A percentile compares a stretch with the other conserved stretches of the same genome.
These are phyloP conservation scores for Saksenaea vasiformis DNA, from an alignment of 371 early-diverging fungal genomes.

Conservation along the genomic window DNA sequence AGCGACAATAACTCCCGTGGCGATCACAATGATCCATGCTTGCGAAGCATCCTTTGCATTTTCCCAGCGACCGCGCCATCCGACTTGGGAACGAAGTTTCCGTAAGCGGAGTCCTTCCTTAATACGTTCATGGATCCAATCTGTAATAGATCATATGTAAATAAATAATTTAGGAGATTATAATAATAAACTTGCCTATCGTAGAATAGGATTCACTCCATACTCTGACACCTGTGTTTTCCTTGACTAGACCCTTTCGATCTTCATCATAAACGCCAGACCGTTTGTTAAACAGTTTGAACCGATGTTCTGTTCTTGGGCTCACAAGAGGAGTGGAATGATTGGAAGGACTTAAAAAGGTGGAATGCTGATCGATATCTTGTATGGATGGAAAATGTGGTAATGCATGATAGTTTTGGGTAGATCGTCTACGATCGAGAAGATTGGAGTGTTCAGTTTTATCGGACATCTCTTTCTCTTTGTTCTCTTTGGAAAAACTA, in stretches of 20 bases:
- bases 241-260: conserved; percentile 55
- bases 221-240: conserved; percentile 62
- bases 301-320: conserved; percentile 13
- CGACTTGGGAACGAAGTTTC: conserved; percentile 56
- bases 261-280: conserved; percentile 55
- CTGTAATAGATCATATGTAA: conserved; percentile 42
- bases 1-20: conserved; percentile 66
- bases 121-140: conserved; percentile 92
- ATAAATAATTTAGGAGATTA: conserved; percentile 1
- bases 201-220: conserved; percentile 69
- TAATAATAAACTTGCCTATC: conserved; percentile 68
- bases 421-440: conserved; percentile 28
- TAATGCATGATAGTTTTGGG: conserved; percentile 18
- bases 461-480: neutral
- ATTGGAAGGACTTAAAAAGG: conserved; percentile 19
- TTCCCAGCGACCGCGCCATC: conserved; percentile 58
- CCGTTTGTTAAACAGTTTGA: conserved; percentile 42
- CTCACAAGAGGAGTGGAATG: conserved; percentile 1
- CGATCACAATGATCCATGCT: conserved; percentile 83
- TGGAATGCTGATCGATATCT: conserved; percentile 8
- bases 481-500: neutral
- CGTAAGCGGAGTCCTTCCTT: conserved; percentile 85
- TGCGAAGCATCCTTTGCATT: conserved; percentile 77
- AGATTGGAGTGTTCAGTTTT: conserved; percentile 29
- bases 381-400: neutral